Percentiles rank a stretch among this genome's conserved stretches.
These are phyloP conservation scores for Sclerospora graminicola DNA, from an alignment of 352 stramenopile genomes.

Conservation along the genomic window DNA sequence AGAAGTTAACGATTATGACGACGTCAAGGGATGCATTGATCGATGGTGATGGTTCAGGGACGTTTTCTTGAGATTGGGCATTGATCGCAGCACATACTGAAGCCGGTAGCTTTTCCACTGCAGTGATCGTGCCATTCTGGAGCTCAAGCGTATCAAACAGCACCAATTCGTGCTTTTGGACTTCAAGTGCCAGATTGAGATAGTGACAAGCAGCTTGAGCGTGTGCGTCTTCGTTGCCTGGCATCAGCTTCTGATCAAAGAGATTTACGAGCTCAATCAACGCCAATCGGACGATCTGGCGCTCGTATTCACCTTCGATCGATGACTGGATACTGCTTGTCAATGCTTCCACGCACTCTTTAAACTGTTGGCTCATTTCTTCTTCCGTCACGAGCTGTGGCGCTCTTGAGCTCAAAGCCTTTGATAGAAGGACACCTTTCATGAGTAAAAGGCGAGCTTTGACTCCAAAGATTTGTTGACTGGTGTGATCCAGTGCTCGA, in stretches of 20 bases:
- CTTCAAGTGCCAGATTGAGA: constrained; percentile 34
- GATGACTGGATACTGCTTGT: constrained; percentile 26
- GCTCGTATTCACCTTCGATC: constrained; percentile 50
- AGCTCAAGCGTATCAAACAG: constrained; percentile 60
- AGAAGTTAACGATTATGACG: constrained; percentile 44
- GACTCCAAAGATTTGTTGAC: constrained; percentile 20
- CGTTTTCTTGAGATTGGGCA: constrained; percentile 11
- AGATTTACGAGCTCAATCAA: constrained; percentile 60
- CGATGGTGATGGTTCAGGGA: too few species aligned
- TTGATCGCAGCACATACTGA: constrained; percentile 31
- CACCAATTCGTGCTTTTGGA: constrained; percentile 29
- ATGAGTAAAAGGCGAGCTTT: constrained; percentile 47
- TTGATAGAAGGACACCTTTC: constrained; percentile 45
- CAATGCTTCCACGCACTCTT: constrained; percentile 14
- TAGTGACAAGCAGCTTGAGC: constrained; percentile 68
- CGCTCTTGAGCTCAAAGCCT: constrained; percentile 5
- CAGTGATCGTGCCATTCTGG: constrained; percentile 29
- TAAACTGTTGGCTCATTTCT: constrained; percentile 5
- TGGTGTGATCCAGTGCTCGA: constrained; percentile 30
- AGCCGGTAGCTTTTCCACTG: constrained; percentile 34
- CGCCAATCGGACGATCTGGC: constrained; percentile 32
- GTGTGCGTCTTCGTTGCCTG: constrained; percentile 33
- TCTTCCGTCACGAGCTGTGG: neutral
- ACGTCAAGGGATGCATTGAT: too few species aligned
- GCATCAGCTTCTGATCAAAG: constrained; percentile 34